These are phyloP conservation scores for Neofusicoccum sp. DNA, from an alignment of 2,329 filamentous ascomycete genomes.

Conservation along the genomic window DNA sequence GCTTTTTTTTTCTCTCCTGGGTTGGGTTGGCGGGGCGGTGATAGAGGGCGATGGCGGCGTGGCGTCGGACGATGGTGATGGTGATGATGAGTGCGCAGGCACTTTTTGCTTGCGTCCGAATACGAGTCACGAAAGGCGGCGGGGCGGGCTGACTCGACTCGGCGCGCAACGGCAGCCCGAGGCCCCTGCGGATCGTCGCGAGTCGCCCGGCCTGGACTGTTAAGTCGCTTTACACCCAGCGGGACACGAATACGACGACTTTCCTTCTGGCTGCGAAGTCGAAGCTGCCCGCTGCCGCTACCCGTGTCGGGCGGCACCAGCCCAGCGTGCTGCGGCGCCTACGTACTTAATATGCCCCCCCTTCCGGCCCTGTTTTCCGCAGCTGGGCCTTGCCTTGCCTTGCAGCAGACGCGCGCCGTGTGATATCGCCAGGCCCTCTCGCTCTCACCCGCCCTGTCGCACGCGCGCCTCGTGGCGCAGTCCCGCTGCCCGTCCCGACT, in stretches of 20 bases:
- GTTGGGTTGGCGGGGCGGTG: no score
- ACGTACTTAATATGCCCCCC: neutral
- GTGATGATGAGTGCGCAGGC: no score
- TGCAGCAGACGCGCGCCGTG: neutral
- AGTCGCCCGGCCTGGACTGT: no score
- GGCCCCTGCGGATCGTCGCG: no score
- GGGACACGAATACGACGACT: constrained; percentile 1
- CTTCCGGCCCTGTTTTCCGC: neutral
- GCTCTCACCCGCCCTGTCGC: neutral
- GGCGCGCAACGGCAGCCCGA: no score
- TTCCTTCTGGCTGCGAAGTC: no score
- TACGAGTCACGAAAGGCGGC: no score
- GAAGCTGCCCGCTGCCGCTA: neutral
- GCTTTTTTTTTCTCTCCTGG: no score
- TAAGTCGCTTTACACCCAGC: neutral
- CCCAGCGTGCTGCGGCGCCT: neutral
- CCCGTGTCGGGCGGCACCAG: neutral
- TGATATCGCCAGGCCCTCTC: neutral
- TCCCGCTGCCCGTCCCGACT: neutral
- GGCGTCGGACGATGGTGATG: no score
- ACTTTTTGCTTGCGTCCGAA: no score
- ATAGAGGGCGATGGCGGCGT: no score
- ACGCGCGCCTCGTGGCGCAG: neutral
- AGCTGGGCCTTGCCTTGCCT: neutral
- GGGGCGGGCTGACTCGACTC: no score